These are phyloP conservation scores for Yamadazyma ubonensis DNA, from an alignment of 805 yeast genomes.

Conservation along the genomic window DNA sequence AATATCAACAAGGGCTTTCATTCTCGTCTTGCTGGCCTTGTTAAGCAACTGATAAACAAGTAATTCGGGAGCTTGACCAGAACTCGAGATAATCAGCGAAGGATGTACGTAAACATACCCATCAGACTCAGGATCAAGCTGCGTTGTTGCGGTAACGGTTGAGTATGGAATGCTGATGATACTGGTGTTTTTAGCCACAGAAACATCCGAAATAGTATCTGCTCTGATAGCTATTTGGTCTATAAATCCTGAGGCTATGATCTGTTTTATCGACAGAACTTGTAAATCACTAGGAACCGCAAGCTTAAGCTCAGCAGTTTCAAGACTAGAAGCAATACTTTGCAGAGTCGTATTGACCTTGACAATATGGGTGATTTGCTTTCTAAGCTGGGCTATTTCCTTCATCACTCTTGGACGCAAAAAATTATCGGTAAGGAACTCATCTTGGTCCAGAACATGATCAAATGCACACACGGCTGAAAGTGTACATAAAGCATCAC, in stretches of 20 bases:
- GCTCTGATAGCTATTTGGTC: conserved; percentile 89
- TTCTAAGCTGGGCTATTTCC: conserved; percentile 78
- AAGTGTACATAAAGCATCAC: conserved; percentile 73
- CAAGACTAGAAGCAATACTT: conserved; percentile 46
- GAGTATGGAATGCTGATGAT: conserved; percentile 64
- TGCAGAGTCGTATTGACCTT: conserved; percentile 61
- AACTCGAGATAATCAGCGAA: conserved; percentile 55
- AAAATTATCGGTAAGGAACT: conserved; percentile 60
- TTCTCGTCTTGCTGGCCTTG: conserved; percentile 53
- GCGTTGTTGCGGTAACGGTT: conserved; percentile 49
- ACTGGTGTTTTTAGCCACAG: conserved; percentile 54
- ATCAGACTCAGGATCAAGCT: conserved; percentile 40
- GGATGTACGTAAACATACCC: conserved; percentile 80
- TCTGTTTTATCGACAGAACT: conserved; percentile 79
- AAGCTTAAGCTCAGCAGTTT: conserved; percentile 47
- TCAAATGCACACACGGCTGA: conserved; percentile 88
- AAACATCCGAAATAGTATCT: conserved; percentile 66
- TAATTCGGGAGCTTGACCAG: conserved; percentile 79
- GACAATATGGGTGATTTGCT: conserved; percentile 76
- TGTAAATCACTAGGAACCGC: conserved; percentile 69
- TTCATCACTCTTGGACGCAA: conserved; percentile 79
- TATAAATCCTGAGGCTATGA: conserved; percentile 87
- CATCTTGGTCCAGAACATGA: conserved; percentile 52
- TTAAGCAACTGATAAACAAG: conserved; percentile 72
- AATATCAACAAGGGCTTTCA: conserved; percentile 76